Evolutionary conservation across 2,329 filamentous ascomycete genomes (phyloP).

Genomic region (Sporothrix schenckii): DNA sequence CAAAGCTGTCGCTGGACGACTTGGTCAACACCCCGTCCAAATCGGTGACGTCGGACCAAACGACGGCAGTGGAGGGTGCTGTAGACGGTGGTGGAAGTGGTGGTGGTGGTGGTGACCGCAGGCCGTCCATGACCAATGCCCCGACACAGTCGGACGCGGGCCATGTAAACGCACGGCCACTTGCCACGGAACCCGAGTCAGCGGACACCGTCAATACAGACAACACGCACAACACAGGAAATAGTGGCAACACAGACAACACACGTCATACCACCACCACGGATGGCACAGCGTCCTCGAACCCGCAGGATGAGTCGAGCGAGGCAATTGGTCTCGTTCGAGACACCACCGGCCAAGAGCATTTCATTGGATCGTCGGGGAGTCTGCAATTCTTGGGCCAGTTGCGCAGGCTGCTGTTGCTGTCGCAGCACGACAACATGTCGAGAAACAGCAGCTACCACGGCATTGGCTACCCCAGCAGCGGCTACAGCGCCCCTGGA

Average conservation of each 20-base stretch:
- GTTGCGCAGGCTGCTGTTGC: constrained; percentile 41
- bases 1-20: constrained; percentile 23
- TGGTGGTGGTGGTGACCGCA: neutral
- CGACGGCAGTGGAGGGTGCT: neutral
- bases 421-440: constrained; percentile 31
- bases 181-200: neutral
- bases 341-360: constrained; percentile 44
- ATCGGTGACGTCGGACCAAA: constrained; percentile 6
- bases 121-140: neutral
- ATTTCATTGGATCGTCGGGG: constrained; percentile 47
- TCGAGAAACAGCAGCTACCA: constrained; percentile 19
- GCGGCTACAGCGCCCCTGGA: neutral
- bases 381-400: constrained; percentile 45
- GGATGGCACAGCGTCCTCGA: neutral
- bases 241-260: neutral
- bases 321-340: constrained; percentile 39
- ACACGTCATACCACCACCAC: neutral
- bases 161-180: neutral
- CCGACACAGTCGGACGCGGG: neutral
- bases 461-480: neutral
- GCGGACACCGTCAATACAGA: neutral
- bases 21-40: constrained; percentile 4
- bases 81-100: neutral
- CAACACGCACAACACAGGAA: too few species aligned
- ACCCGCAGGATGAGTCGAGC: constrained; percentile 16